Evolutionary conservation across 164 flowering plant genomes (phyloP).

Genomic region (Sextonia rubra): DNA sequence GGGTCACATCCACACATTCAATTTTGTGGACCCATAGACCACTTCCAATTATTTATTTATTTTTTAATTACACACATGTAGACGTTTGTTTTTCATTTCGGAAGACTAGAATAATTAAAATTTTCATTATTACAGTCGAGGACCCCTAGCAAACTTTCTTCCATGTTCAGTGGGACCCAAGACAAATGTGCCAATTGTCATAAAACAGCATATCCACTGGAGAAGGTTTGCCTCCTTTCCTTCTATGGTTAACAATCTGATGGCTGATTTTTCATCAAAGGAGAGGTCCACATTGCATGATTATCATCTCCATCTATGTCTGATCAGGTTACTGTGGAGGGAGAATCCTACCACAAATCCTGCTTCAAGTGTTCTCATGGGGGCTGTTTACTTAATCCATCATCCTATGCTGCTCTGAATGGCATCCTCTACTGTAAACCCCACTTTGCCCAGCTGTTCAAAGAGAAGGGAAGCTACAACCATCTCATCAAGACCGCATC

Average conservation of each 20-base stretch:
- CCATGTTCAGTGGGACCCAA: conserved; percentile 58
- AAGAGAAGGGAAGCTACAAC: conserved; percentile 41
- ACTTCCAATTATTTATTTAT: too few relatives aligned
- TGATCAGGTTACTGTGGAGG: conserved; percentile 29
- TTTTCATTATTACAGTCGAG: conserved; percentile 25
- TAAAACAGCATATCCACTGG: conserved; percentile 61
- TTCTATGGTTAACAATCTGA: too few relatives aligned
- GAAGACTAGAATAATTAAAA: too few relatives aligned
- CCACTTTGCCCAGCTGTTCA: conserved; percentile 45
- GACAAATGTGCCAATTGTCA: conserved; percentile 56
- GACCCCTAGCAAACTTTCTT: conserved; percentile 45
- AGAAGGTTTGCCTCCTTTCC: conserved; percentile 33
- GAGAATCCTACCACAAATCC: conserved; percentile 29
- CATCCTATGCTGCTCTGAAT: conserved; percentile 28
- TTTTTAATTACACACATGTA: too few relatives aligned
- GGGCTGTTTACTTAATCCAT: conserved; percentile 26
- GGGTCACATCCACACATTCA: too few relatives aligned
- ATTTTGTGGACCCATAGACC: too few relatives aligned
- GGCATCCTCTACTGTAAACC: conserved; percentile 41
- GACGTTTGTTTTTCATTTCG: too few relatives aligned
- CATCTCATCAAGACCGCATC: conserved; percentile 27
- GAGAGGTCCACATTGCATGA: too few relatives aligned
- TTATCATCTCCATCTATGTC: too few relatives aligned
- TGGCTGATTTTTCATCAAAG: too few relatives aligned
- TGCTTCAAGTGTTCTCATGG: conserved; percentile 34